Percentiles rank a stretch among this genome's conserved stretches.
phyloP scores from a whole-genome alignment of 129 eudicot genomes.

The Chrysanthemum seticuspe region DNA sequence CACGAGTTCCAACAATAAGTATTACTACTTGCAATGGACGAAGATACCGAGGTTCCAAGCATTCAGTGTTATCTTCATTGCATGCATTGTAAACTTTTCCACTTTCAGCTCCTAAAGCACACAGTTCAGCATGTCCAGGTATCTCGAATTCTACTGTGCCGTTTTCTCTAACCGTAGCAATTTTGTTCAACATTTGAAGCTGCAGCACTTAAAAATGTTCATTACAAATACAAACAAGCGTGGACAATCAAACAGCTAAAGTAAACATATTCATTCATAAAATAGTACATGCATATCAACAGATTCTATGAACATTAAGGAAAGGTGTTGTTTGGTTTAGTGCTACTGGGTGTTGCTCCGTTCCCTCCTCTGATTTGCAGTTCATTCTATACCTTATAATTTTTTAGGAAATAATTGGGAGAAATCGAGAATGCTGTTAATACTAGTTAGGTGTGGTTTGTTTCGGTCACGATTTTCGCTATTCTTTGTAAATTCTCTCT shows the following conservation, averaged over 20 bases:
- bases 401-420: too few species aligned
- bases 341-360: too few species aligned
- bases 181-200: conserved; percentile 89
- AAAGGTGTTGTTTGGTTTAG: too few species aligned
- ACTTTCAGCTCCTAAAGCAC: conserved; percentile 41
- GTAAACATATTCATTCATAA: neutral
- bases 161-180: conserved; percentile 90
- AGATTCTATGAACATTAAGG: neutral
- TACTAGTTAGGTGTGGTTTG: too few species aligned
- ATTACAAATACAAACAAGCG: conserved; percentile 30
- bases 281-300: neutral
- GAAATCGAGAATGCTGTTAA: too few species aligned
- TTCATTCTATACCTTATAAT: too few species aligned
- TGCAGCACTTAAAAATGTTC: conserved; percentile 50
- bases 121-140: conserved; percentile 76
- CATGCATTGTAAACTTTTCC: conserved; percentile 44
- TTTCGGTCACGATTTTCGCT: too few species aligned
- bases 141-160: conserved; percentile 97
- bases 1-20: conserved; percentile 99
- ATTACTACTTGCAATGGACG: conserved; percentile 89
- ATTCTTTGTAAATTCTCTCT: too few species aligned
- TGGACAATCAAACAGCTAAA: conserved; percentile 8
- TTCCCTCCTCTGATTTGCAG: too few species aligned
- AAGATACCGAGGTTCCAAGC: conserved; percentile 64
- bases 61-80: conserved; percentile 52